Conservation (phyloP, 2,329 filamentous ascomycete species). For the Trichoderma atroviride region DNA sequence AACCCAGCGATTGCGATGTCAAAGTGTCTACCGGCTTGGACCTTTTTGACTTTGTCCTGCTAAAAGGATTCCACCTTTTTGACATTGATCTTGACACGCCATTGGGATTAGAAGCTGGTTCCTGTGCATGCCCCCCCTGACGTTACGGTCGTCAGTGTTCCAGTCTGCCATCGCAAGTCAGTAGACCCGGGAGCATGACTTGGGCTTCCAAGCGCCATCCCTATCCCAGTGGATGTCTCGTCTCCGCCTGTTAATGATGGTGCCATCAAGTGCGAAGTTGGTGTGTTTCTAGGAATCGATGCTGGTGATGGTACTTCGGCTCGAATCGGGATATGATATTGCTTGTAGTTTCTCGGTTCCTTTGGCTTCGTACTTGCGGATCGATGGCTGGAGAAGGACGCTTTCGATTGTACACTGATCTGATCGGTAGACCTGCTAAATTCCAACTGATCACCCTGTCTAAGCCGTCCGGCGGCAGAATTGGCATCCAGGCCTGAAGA, state of each 20-base stretch:
- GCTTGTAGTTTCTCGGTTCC: slow-evolving; percentile 30
- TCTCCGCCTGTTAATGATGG: slow-evolving; percentile 21
- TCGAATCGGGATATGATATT: slow-evolving; percentile 47
- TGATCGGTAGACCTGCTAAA: slow-evolving; percentile 25
- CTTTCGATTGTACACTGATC: slow-evolving; percentile 1
- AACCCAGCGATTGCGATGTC: not conserved
- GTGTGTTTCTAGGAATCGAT: slow-evolving; percentile 43
- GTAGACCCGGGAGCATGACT: slow-evolving; percentile 43
- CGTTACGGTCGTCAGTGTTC: slow-evolving; percentile 33
- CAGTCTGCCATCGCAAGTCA: slow-evolving; percentile 37
- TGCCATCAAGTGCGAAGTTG: slow-evolving; percentile 40
- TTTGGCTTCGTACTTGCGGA: slow-evolving; percentile 5
- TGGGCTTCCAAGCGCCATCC: slow-evolving; percentile 75
- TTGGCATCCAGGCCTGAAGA: slow-evolving; percentile 22
- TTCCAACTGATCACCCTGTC: slow-evolving; percentile 18
- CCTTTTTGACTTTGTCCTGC: slow-evolving; percentile 44
- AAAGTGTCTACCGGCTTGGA: slow-evolving; percentile 24
- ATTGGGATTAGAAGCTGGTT: slow-evolving; percentile 31
- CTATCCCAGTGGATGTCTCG: slow-evolving; percentile 56
- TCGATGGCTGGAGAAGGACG: not conserved
- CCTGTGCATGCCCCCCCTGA: slow-evolving; percentile 29
- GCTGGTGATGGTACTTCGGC: slow-evolving; percentile 44
- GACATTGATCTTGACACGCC: slow-evolving; percentile 48
- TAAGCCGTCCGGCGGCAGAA: slow-evolving; percentile 24
- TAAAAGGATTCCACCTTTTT: slow-evolving; percentile 63